These are phyloP conservation scores for Wickerhamiella sergipiensis DNA, from an alignment of 805 yeast genomes.

Conservation along the genomic window DNA sequence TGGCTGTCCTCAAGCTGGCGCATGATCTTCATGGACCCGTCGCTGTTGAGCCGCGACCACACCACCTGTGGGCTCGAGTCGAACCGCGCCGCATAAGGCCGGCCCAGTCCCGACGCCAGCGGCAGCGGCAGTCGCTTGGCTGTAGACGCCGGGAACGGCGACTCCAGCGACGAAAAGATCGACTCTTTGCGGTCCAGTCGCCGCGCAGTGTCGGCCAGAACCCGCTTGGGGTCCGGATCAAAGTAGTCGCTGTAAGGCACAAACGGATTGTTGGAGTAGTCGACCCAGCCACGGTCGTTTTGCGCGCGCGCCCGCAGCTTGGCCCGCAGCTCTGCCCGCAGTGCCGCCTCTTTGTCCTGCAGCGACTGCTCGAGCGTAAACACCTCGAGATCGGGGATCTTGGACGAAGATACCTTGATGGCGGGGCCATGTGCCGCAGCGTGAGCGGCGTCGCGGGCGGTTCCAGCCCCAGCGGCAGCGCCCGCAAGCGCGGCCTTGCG, in stretches of 20 bases:
- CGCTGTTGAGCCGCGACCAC: constrained; percentile 7
- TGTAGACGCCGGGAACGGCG: constrained; percentile 32
- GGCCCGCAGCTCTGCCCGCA: constrained; percentile 74
- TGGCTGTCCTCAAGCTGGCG: constrained; percentile 4
- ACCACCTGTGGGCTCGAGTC: constrained; percentile 17
- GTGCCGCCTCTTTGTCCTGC: constrained; percentile 60
- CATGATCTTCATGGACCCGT: constrained; percentile 10
- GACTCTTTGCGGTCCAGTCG: constrained; percentile 41
- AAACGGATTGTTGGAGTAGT: constrained; percentile 74
- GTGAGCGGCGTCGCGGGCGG: not conserved
- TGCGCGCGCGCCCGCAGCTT: constrained; percentile 57
- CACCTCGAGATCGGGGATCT: constrained; percentile 84
- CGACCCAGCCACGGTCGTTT: constrained; percentile 62
- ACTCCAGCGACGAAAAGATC: constrained; percentile 67
- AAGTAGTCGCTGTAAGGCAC: constrained; percentile 68
- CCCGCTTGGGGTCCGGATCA: constrained; percentile 29
- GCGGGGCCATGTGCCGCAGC: constrained; percentile 32
- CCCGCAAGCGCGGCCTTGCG: constrained; percentile 12
- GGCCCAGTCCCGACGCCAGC: constrained; percentile 18
- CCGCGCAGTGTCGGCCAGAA: constrained; percentile 1
- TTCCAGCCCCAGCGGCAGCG: constrained; percentile 27
- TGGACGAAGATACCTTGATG: constrained; percentile 71
- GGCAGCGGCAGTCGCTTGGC: constrained; percentile 16
- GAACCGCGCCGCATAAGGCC: constrained; percentile 16
- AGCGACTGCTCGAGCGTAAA: constrained; percentile 67